These are phyloP conservation scores for Trichosporon inkin DNA, from an alignment of 1,284 basidiomycete species.

Conservation along the genomic window DNA sequence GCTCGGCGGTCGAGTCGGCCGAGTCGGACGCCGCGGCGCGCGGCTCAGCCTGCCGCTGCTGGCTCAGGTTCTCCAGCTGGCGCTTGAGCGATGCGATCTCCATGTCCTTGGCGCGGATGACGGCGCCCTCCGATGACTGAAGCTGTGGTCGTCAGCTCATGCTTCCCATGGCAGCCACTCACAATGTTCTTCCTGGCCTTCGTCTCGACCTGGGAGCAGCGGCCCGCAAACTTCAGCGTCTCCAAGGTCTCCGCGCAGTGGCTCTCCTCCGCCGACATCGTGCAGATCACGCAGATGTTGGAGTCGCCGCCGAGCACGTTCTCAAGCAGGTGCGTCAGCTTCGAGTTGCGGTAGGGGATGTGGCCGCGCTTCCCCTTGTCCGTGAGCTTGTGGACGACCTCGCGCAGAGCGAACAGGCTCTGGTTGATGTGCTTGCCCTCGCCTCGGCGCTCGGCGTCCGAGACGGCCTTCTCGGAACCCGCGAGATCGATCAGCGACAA, in stretches of 20 bases:
- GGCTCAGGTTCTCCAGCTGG: conserved; percentile 37
- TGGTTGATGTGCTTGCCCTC: conserved; percentile 60
- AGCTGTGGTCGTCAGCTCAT: conserved; percentile 29
- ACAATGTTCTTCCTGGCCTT: conserved; percentile 56
- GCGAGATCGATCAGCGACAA: conserved; percentile 52
- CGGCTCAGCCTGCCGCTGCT: not conserved
- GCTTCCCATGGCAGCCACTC: conserved; percentile 19
- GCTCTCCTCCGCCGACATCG: conserved; percentile 50
- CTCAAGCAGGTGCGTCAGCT: conserved; percentile 56
- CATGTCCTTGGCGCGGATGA: conserved; percentile 51
- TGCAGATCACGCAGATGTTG: conserved; percentile 58
- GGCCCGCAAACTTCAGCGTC: conserved; percentile 57
- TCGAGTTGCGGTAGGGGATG: conserved; percentile 58
- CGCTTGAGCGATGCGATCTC: conserved; percentile 50
- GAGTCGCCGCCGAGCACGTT: conserved; percentile 58
- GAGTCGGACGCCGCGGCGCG: not conserved
- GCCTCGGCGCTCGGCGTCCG: conserved; percentile 54
- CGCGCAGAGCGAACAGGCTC: conserved; percentile 54
- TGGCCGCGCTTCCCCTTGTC: conserved; percentile 51
- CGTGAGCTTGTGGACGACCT: conserved; percentile 58
- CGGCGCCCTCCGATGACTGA: conserved; percentile 43
- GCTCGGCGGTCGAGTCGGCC: not conserved
- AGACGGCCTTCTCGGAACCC: conserved; percentile 57
- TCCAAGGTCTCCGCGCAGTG: conserved; percentile 57
- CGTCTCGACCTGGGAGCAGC: conserved; percentile 57